Evolutionary conservation across 805 yeast genomes (phyloP).

Genomic region (Hanseniaspora jakobsenii): DNA sequence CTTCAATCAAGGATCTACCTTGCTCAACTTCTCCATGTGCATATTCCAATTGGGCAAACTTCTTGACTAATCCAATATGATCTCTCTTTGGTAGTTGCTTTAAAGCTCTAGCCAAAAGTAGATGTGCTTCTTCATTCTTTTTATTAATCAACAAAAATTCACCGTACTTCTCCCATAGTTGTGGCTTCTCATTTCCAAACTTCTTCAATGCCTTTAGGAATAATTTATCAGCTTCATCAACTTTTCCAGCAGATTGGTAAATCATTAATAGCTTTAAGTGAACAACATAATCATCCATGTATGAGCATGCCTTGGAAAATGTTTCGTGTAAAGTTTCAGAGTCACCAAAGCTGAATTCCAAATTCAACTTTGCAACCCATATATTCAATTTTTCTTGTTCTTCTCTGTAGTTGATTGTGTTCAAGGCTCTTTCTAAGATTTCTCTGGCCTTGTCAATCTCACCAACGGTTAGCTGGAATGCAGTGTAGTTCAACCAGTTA

Average conservation of each 20-base stretch:
- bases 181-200: slow-evolving; percentile 55
- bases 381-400: slow-evolving; percentile 87
- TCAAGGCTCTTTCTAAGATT: slow-evolving; percentile 82
- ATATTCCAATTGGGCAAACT: slow-evolving; percentile 83
- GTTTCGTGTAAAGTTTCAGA: slow-evolving; percentile 67
- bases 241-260: slow-evolving; percentile 60
- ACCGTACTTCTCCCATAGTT: slow-evolving; percentile 77
- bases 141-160: slow-evolving; percentile 55
- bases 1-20: slow-evolving; percentile 90
- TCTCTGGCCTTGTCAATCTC: slow-evolving; percentile 92
- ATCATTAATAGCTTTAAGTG: slow-evolving; percentile 70
- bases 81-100: slow-evolving; percentile 57
- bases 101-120: slow-evolving; percentile 62
- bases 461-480: slow-evolving; percentile 88
- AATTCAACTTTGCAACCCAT: slow-evolving; percentile 88
- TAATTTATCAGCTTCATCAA: slow-evolving; percentile 54
- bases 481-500: slow-evolving; percentile 96
- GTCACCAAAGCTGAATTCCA: slow-evolving; percentile 88
- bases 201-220: slow-evolving; percentile 62
- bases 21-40: slow-evolving; percentile 82
- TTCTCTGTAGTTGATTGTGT: slow-evolving; percentile 78
- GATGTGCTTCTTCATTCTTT: slow-evolving; percentile 48
- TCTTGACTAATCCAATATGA: slow-evolving; percentile 69
- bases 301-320: slow-evolving; percentile 76
- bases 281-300: slow-evolving; percentile 77